Conservation (phyloP, 2,329 filamentous ascomycete species). For the Fonsecaea pugnacius region DNA sequence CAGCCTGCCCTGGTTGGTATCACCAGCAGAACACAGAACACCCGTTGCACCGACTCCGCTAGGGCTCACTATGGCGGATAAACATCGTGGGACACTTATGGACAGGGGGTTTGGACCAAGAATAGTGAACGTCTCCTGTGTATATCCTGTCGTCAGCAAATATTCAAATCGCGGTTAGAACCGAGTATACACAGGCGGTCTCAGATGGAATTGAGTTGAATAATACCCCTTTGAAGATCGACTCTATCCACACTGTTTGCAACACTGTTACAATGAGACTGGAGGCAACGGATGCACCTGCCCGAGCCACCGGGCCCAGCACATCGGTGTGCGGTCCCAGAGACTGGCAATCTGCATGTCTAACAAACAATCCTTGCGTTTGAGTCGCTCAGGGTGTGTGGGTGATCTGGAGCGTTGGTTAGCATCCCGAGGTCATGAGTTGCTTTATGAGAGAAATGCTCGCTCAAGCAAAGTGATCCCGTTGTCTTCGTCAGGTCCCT, state of each 20-base stretch:
- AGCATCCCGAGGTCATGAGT: conserved; percentile 1
- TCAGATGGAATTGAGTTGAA: conserved; percentile 10
- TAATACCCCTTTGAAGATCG: background rate
- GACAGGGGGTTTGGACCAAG: background rate
- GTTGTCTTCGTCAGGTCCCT: conserved; percentile 3
- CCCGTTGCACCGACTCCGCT: conserved; percentile 2
- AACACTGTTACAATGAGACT: conserved; percentile 24
- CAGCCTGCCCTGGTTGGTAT: conserved; percentile 2
- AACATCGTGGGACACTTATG: conserved; percentile 1
- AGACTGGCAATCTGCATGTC: conserved; percentile 13
- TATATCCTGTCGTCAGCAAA: background rate
- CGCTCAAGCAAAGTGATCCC: conserved; percentile 6
- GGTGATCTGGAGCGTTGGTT: conserved; percentile 5
- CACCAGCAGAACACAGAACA: background rate
- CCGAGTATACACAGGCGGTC: conserved; percentile 2
- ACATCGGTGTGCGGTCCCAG: conserved; percentile 28
- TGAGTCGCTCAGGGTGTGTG: conserved; percentile 1
- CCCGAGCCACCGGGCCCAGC: conserved; percentile 29
- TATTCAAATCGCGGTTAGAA: conserved; percentile 14
- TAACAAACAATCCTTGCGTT: conserved; percentile 22
- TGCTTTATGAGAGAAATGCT: conserved; percentile 17
- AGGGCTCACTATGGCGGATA: background rate
- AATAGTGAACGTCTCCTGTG: background rate
- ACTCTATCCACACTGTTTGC: conserved; percentile 15
- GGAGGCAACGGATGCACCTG: conserved; percentile 30